Base-by-base conservation (phyloP, 2,329 filamentous ascomycete species). In the Epichloe brachyelytri region DNA sequence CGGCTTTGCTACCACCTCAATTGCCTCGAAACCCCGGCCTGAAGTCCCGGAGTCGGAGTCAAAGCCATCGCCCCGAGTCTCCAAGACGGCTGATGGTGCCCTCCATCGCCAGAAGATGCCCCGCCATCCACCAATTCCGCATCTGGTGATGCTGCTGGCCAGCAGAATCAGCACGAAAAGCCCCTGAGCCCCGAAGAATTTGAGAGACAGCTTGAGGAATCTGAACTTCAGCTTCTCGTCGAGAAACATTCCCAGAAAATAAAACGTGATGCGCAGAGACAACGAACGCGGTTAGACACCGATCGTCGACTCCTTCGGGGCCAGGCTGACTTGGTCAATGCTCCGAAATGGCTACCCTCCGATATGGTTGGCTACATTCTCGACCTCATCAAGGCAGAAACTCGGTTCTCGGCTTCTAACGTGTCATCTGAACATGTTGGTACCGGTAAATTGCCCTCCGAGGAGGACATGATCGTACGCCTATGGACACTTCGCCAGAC, bases 1-100 rank as follows among this genome's bases (percentile, higher is more conserved):
- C 66, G 93, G 90, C 17, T 95, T 96, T 70, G 88, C 91, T 57
- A 98, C 93, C 5, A 94, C 88, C 12, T 97, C 91, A 1, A 78
- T 95, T 53, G 88, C 89, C 43, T 94, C 88, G 22, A 95, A 90
- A 60, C 76, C 82, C 8, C 78, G 87, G 64, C 74, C 78, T 44
- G 88, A 91, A 54, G 64, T 62, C 40, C 57, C 64, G 47, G 71
- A 75, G 54, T 54, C 62, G 49, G 68, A 68, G 38, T 53, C 59
- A 50, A 62, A 61, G 44, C 49, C 58, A 46, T 51, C 52, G 43
- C 51, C 54, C 46, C 50, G 52, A 54, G 57, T 60, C 50, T 54
- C 56, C 45, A 60, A 58, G 57, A 55, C 56, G 62, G 59, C 62
- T 58, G 50, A 57, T 43, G 59, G 54, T 52, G 52, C 52, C 52